Base-by-base conservation (phyloP, 2,329 filamentous ascomycete genomes). In the Nothomitra cinnamomea region DNA sequence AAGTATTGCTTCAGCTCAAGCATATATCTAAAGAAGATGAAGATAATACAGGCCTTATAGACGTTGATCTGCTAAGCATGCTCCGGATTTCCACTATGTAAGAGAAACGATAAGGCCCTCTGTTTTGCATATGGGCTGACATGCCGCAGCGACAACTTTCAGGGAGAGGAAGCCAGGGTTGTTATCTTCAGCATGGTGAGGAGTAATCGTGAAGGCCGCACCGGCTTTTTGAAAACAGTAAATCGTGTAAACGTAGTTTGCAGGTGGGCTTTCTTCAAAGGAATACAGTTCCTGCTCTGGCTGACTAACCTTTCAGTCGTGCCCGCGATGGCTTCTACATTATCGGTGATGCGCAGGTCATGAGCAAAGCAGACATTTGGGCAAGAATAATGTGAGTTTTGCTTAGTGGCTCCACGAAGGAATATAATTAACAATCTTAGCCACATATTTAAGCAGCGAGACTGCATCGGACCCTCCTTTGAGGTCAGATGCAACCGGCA, bases 201-300 rank as follows among this genome's bases (percentile, higher is more conserved):
- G 57, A 65, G 64, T 56, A 64, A 64, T 36, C 17, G 21, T 13
- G 55, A 61, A 35, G 56, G 55, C 13, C 53, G 53, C 17, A 55
- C 60, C 21, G 65, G 65, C 2, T 67, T 67, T 52, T 55, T 67
- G 8, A 61, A 58, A 51, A 64, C 61, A 1, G 40, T 57, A 7
- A 67, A 67, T 55, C 59, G 65, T 13, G 64, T 66, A 55, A 66
- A 66, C 49, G 64, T 66, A 12, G 61, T 59, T 7, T 61, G 62
- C 52, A 61, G 47, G 45, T 52, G n/a, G 40, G 53, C 12, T 8
- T 21, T 15, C 19, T 19, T 3, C 17, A 12, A 17, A 19, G 15
- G 21, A 19, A 7, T 40, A n/a, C 8, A 7, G 3, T 41, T 28
- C n/a, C 5, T 42, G 24, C 19, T 19, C 17, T 21, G 12, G 24